These are phyloP conservation scores for Kodamaea anthophila DNA, from an alignment of 1,139 yeast species.

Conservation along the genomic window DNA sequence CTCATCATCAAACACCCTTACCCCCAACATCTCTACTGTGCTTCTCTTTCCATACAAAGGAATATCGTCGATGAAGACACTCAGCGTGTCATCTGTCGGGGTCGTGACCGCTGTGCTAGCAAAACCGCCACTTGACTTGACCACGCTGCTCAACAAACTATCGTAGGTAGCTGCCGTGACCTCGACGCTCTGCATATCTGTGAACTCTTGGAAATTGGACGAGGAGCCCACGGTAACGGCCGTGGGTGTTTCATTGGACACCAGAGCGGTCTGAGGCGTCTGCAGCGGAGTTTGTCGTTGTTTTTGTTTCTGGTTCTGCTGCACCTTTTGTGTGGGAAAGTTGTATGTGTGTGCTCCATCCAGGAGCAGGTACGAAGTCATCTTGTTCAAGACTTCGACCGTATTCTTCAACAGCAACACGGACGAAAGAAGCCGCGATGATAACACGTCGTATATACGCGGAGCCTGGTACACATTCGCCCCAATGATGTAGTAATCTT, in stretches of 20 bases:
- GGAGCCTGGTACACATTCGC: slow-evolving; percentile 95
- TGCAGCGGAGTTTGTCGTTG: slow-evolving; percentile 10
- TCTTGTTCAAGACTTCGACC: slow-evolving; percentile 27
- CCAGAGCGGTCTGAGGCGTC: slow-evolving; percentile 17
- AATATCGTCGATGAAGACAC: slow-evolving; percentile 32
- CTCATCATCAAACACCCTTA: slow-evolving; percentile 20
- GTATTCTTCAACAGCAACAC: slow-evolving; percentile 34
- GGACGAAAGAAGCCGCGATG: slow-evolving; percentile 33
- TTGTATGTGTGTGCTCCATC: slow-evolving; percentile 35
- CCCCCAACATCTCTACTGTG: slow-evolving; percentile 33
- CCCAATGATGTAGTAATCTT: slow-evolving; percentile 81
- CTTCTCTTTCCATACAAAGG: slow-evolving; percentile 37
- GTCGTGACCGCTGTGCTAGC: slow-evolving; percentile 2
- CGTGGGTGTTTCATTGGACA: slow-evolving; percentile 12
- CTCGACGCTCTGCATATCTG: slow-evolving; percentile 13
- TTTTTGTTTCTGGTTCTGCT: slow-evolving; percentile 6
- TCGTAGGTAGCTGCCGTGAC: slow-evolving; percentile 29
- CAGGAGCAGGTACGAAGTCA: slow-evolving; percentile 30
- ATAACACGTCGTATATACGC: slow-evolving; percentile 33
- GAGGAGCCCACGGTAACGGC: slow-evolving; percentile 13
- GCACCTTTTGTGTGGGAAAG: slow-evolving; percentile 9
- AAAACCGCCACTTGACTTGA: slow-evolving; percentile 6
- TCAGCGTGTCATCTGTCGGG: slow-evolving; percentile 8
- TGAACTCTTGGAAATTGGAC: slow-evolving; percentile 9
- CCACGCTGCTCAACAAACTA: slow-evolving; percentile 23